phyloP scores from a whole-genome alignment of 192 early-diverging fungal species.

The Geranomyces variabilis region DNA sequence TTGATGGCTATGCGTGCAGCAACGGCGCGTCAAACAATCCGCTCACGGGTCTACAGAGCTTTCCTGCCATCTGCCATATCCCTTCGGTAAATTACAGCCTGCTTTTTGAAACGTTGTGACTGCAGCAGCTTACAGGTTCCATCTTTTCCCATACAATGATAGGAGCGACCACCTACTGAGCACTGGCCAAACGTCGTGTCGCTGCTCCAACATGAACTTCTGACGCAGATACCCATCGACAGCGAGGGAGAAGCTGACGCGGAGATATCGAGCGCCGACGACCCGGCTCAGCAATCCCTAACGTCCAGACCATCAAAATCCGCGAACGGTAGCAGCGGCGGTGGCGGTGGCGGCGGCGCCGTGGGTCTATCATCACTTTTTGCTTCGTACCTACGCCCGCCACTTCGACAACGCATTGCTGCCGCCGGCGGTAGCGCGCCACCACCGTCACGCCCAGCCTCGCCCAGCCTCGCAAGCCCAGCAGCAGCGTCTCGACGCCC shows the following conservation, averaged over 20 bases:
- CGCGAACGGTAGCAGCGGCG: not conserved
- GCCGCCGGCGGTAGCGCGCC: too few species aligned
- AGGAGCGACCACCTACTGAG: conserved; percentile 24
- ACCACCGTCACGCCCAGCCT: not conserved
- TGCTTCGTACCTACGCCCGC: conserved; percentile 2
- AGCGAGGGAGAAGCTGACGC: too few species aligned
- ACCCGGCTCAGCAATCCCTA: not conserved
- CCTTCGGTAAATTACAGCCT: conserved; percentile 31
- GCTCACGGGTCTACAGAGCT: conserved; percentile 27
- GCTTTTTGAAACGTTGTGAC: not conserved
- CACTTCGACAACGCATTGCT: not conserved
- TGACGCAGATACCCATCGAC: not conserved
- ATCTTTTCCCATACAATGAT: not conserved
- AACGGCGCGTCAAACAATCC: not conserved
- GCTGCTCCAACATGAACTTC: conserved; percentile 24
- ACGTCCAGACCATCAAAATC: not conserved
- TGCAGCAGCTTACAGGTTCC: not conserved
- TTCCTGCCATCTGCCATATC: conserved; percentile 26
- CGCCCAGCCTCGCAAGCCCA: not conserved
- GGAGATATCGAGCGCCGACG: not conserved
- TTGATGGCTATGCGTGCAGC: conserved; percentile 31
- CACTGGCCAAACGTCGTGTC: conserved; percentile 42
- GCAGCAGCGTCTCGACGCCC: not conserved
- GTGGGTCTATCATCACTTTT: not conserved
- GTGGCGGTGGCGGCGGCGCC: not conserved